These are phyloP conservation scores for Dactylellina cionopaga DNA, from an alignment of 2,329 filamentous ascomycete genomes.

Conservation along the genomic window DNA sequence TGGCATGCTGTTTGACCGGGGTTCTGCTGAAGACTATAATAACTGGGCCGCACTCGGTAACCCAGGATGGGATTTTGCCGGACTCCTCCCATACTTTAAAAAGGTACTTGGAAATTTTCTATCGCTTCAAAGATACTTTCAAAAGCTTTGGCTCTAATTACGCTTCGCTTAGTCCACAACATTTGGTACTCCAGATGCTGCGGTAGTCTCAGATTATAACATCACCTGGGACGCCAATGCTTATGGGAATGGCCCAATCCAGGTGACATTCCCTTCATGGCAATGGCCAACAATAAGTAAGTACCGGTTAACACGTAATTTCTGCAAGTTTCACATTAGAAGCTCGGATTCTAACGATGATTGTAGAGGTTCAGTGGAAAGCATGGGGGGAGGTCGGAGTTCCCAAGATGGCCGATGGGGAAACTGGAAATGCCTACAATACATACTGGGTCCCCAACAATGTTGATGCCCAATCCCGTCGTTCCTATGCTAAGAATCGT, in stretches of 20 bases:
- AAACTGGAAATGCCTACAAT: conserved; percentile 54
- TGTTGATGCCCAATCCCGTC: conserved; percentile 56
- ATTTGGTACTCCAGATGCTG: conserved; percentile 57
- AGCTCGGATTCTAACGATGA: background rate
- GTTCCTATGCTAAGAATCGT: conserved; percentile 58
- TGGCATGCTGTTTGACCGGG: conserved; percentile 65
- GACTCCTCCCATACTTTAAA: conserved; percentile 59
- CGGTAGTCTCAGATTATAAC: conserved; percentile 57
- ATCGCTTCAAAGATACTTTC: too few species aligned
- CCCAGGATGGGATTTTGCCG: conserved; percentile 63
- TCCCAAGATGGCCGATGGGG: conserved; percentile 36
- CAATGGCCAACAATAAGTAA: conserved; percentile 55
- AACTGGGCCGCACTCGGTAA: conserved; percentile 64
- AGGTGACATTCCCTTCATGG: conserved; percentile 59
- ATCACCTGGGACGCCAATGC: conserved; percentile 59
- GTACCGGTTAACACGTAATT: background rate
- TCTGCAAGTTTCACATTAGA: too few species aligned
- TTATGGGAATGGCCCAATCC: conserved; percentile 59
- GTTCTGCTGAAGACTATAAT: conserved; percentile 62
- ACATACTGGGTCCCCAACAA: conserved; percentile 59
- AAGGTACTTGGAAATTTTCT: conserved; percentile 53
- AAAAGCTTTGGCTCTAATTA: background rate
- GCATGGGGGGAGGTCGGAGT: conserved; percentile 44
- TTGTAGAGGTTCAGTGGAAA: conserved; percentile 40
- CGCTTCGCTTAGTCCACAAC: conserved; percentile 57